Percentiles rank a stretch among this genome's conserved stretches.
phyloP scores from a whole-genome alignment of 345 rosid genomes.

The Punica granatum region DNA sequence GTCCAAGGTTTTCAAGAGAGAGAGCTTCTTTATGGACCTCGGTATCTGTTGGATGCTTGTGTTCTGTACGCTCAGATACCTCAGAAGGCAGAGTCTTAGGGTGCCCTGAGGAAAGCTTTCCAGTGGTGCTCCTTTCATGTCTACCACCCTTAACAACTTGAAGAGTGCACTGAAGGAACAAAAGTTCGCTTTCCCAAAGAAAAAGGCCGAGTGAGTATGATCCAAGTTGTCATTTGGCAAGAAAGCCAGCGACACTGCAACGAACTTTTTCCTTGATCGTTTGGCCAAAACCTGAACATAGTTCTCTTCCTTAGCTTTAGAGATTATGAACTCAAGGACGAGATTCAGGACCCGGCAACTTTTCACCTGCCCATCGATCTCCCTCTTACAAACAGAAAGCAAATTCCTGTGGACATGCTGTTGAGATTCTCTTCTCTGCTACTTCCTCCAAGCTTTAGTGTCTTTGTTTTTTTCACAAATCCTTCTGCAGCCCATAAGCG shows the following conservation, averaged over 20 bases:
- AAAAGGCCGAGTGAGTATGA: neutral
- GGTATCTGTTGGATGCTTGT: constrained; percentile 8
- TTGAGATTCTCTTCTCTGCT: constrained; percentile 11
- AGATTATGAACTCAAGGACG: constrained; percentile 7
- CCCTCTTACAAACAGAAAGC: constrained; percentile 4
- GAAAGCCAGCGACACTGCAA: neutral
- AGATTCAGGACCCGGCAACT: constrained; percentile 12
- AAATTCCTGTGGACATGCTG: constrained; percentile 12
- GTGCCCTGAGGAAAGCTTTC: constrained; percentile 1
- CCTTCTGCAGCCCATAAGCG: constrained; percentile 18
- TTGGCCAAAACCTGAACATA: neutral
- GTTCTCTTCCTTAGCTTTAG: constrained; percentile 7
- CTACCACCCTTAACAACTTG: constrained; percentile 5
- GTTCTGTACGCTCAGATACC: constrained; percentile 11
- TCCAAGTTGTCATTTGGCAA: neutral
- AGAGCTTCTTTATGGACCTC: constrained; percentile 6
- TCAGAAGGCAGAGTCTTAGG: constrained; percentile 5
- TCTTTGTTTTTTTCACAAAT: constrained; percentile 3
- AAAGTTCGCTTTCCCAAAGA: neutral
- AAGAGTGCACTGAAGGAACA: neutral
- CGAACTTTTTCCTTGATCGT: neutral
- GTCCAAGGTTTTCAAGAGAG: constrained; percentile 11
- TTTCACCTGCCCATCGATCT: constrained; percentile 5
- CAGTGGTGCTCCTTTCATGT: constrained; percentile 7
- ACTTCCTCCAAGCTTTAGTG: constrained; percentile 4